Percentiles rank a stretch among this genome's conserved stretches.
Evolutionary conservation across 192 early-diverging fungal species (phyloP).

Genomic region (Coemansia sp.): DNA sequence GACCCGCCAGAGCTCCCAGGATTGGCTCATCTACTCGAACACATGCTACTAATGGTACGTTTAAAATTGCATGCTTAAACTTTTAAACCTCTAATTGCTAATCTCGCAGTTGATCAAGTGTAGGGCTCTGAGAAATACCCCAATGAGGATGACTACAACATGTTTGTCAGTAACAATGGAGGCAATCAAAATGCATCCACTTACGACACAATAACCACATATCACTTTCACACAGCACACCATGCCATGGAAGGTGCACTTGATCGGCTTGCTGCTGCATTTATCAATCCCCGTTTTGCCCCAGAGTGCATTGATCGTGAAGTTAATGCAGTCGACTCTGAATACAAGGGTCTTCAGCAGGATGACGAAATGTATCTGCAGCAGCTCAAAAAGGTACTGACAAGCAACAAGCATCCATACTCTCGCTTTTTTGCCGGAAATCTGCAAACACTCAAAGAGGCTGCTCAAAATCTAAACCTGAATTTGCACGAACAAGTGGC

Average conservation of each 20-base stretch:
- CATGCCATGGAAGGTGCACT: conserved; percentile 58
- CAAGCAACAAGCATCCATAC: conserved; percentile 71
- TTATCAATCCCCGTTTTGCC: conserved; percentile 80
- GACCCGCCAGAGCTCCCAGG: conserved; percentile 63
- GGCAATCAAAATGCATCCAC: conserved; percentile 40
- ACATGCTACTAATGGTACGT: conserved; percentile 63
- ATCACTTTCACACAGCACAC: conserved; percentile 10
- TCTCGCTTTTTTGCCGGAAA: conserved; percentile 85
- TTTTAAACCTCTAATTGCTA: neutral
- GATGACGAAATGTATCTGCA: conserved; percentile 52
- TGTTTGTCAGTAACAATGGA: conserved; percentile 27
- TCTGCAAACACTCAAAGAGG: conserved; percentile 70
- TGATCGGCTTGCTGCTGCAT: conserved; percentile 78
- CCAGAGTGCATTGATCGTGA: conserved; percentile 81
- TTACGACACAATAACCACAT: conserved; percentile 7
- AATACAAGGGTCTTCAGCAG: conserved; percentile 82
- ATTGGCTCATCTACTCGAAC: conserved; percentile 72
- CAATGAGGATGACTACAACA: conserved; percentile 61
- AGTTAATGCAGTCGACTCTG: conserved; percentile 87
- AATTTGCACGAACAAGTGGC: conserved; percentile 69
- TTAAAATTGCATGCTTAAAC: neutral
- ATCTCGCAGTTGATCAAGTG: neutral
- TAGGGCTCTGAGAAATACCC: conserved; percentile 70
- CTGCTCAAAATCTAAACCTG: neutral
- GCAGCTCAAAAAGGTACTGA: neutral